Conservation (phyloP, 345 rosid species). For the Lumnitzera littorea region DNA sequence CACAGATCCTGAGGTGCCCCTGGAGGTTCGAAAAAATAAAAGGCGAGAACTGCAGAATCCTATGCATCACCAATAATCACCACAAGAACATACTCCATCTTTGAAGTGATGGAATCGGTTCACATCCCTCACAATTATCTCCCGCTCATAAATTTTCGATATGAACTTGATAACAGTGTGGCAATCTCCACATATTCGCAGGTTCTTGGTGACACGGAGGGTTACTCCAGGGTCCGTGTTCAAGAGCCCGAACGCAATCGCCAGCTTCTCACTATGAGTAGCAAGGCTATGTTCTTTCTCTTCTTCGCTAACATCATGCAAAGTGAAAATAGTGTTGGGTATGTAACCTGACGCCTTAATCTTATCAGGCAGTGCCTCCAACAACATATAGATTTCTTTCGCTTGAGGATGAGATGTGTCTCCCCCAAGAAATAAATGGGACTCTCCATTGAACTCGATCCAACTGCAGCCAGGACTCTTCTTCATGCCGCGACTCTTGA, state of each 20-base stretch:
- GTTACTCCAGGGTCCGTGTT: constrained; percentile 18
- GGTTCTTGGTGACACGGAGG: constrained; percentile 30
- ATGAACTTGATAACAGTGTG: constrained; percentile 25
- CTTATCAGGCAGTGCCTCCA: constrained; percentile 19
- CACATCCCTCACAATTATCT: constrained; percentile 23
- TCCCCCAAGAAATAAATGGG: constrained; percentile 30
- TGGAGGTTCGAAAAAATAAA: no score
- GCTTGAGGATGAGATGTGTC: constrained; percentile 20
- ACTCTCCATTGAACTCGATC: constrained; percentile 24
- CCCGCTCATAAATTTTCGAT: constrained; percentile 20
- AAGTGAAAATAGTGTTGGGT: constrained; percentile 24
- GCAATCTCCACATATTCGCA: constrained; percentile 30
- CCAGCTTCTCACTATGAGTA: constrained; percentile 25
- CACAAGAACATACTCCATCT: constrained; percentile 29
- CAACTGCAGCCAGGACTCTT: constrained; percentile 38
- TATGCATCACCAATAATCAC: constrained; percentile 16
- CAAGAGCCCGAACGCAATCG: constrained; percentile 22
- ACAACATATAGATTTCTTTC: constrained; percentile 13
- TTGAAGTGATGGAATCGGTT: constrained; percentile 35
- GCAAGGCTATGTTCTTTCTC: constrained; percentile 19
- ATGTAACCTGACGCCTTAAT: constrained; percentile 21
- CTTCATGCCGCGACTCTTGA: constrained; percentile 27
- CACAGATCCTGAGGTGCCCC: no score
- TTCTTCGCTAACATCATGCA: constrained; percentile 31
- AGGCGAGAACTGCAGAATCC: no score